Base-by-base conservation (phyloP, 2,329 filamentous ascomycete genomes). In the Fusarium sp. region DNA sequence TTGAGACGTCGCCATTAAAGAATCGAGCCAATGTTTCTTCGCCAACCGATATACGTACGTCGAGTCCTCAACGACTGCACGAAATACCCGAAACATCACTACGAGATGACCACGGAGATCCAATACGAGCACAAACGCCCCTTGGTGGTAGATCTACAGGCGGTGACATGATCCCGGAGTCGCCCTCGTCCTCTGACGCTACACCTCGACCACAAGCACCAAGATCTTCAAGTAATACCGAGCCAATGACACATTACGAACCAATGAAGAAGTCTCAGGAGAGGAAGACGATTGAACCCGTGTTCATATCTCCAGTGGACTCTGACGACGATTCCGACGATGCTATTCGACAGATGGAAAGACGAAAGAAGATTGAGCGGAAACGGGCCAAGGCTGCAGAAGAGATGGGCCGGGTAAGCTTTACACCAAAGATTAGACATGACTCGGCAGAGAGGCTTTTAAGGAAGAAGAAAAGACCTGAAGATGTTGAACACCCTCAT, bases 1-100 rank as follows among this genome's bases (percentile, higher is more conserved):
- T 79, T 3, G 77, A 79, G 64, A 79, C 78, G 0, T 88, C 86
- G 2, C 85, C 86, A 0, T 72, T 86, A 3, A 86, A 86, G 71
- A 79, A 83, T 35, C 80, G 83, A 26, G 80, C 80, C 17, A 79
- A 84, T 49, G 79, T 82, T 30, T 82, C 83, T 0, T 85, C 83
- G 0, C 83, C 84, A 4, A 78, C 80, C 13, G 75, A 76, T 37
- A 70, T 77, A 8, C 75, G 73, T 24, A 78, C 79, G 1, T 83
- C 83, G 8, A 85, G 83, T 49, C 82, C 83, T 0, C 72, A 67
- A 20, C 74, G 71, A 17, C 59, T 78, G 2, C 70, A 76, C n/a
- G 75, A 79, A 11, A 65, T 77, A 10, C 75, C 75, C 1, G 69
- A 68, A n/a, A 78, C 74, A 3, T 65, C 74, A 7, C 52, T 71